A percentile compares a stretch with the other conserved stretches of the same genome.
Conservation (phyloP, 257 asterid genomes). For the Nemophila menziesii region DNA sequence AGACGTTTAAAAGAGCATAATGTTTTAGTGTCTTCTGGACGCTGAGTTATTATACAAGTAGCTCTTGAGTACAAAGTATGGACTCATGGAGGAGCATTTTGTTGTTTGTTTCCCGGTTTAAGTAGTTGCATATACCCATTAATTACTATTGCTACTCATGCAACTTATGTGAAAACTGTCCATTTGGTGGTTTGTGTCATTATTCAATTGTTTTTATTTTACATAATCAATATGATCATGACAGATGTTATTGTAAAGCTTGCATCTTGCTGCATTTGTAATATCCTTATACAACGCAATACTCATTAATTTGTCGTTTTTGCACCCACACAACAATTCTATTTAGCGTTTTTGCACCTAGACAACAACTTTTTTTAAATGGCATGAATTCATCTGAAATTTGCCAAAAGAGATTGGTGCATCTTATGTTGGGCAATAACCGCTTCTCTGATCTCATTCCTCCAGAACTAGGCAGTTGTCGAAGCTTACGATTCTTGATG, state of each 20-base stretch:
- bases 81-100: constrained; percentile 12
- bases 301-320: no score
- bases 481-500: no score
- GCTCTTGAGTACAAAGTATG: constrained; percentile 2
- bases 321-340: no score
- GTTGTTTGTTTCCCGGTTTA: constrained; percentile 10
- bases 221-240: constrained; percentile 12
- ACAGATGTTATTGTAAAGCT: constrained; percentile 28
- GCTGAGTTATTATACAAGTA: constrained; percentile 18
- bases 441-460: no score
- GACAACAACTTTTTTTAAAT: no score
- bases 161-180: background rate
- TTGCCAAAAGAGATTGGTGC: no score
- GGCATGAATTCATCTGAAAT: no score
- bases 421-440: no score
- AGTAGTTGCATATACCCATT: background rate
- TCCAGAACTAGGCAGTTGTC: no score
- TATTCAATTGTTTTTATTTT: constrained; percentile 10
- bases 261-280: constrained; percentile 15
- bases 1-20: constrained; percentile 78
- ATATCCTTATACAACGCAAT: constrained; percentile 11
- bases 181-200: no score
- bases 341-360: no score
- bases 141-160: background rate
- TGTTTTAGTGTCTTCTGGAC: constrained; percentile 73